Percentiles rank a stretch among this genome's conserved stretches.
Evolutionary conservation across 2,329 filamentous ascomycete genomes (phyloP).

Genomic region (Pseudogymnoascus sp.): DNA sequence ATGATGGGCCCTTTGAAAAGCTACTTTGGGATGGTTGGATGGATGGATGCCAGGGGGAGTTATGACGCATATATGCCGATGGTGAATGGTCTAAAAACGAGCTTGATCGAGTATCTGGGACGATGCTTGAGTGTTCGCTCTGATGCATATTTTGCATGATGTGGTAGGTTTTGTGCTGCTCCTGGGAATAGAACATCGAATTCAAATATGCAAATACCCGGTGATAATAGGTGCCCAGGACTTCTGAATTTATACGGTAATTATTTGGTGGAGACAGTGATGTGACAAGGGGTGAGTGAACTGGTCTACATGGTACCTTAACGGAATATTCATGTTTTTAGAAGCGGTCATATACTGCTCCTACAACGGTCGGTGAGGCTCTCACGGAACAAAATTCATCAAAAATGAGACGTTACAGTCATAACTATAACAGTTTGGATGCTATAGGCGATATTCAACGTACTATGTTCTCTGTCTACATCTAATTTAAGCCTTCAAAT

Average conservation of each 20-base stretch:
- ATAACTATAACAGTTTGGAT: neutral
- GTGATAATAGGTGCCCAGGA: neutral
- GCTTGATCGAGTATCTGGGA: neutral
- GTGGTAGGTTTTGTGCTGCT: neutral
- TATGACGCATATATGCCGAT: neutral
- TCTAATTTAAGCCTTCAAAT: conserved; percentile 23
- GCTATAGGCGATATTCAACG: neutral
- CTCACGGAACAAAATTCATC: neutral
- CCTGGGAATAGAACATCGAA: neutral
- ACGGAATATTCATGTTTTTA: no score
- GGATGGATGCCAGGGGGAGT: neutral
- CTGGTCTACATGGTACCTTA: no score
- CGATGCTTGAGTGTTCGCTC: neutral
- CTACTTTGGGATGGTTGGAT: neutral
- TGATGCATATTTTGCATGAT: neutral
- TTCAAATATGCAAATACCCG: neutral
- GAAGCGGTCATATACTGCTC: no score
- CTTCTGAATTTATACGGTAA: neutral
- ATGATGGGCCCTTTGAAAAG: neutral
- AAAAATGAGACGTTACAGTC: neutral
- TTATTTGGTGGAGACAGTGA: neutral
- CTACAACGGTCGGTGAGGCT: no score
- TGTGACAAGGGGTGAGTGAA: neutral
- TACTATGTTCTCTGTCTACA: neutral
- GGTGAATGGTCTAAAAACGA: neutral